Conservation (phyloP, 257 asterid genomes). For the Gentiana straminea region DNA sequence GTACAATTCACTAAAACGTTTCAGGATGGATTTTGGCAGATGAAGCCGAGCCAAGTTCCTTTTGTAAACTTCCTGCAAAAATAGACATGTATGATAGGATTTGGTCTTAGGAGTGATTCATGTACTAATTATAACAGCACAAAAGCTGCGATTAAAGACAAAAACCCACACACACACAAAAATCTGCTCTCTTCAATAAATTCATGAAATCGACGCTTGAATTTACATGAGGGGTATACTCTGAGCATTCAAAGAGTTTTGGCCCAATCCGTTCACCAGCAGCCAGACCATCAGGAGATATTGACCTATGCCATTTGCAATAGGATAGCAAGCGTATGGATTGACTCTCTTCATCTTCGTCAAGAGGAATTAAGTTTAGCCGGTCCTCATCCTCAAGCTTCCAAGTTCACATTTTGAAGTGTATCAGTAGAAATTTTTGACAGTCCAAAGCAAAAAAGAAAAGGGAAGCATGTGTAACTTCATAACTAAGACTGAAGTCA, state of each 20-base stretch:
- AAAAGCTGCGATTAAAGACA: too few relatives aligned
- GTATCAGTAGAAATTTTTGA: neutral
- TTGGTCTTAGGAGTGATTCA: too few relatives aligned
- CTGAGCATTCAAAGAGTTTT: constrained; percentile 38
- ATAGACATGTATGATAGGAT: too few relatives aligned
- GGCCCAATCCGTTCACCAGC: constrained; percentile 35
- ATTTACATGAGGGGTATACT: constrained; percentile 55
- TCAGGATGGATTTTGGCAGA: too few relatives aligned
- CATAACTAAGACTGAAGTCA: neutral
- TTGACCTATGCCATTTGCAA: constrained; percentile 82
- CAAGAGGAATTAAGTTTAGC: constrained; percentile 50
- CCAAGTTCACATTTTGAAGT: neutral
- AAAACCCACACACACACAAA: too few relatives aligned
- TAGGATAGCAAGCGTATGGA: constrained; percentile 86
- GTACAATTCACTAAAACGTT: too few relatives aligned
- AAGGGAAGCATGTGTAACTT: neutral
- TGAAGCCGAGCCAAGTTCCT: too few relatives aligned
- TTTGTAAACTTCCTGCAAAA: too few relatives aligned
- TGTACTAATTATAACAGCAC: too few relatives aligned
- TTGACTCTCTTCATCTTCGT: constrained; percentile 84
- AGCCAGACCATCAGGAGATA: constrained; percentile 47
- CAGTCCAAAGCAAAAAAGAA: constrained; percentile 1
- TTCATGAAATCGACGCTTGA: constrained; percentile 66
- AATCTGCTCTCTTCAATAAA: too few relatives aligned
- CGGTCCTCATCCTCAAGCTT: constrained; percentile 89